A percentile compares a stretch with the other conserved stretches of the same genome.
Conservation (phyloP, 345 rosid genomes). For the Populus tremula region DNA sequence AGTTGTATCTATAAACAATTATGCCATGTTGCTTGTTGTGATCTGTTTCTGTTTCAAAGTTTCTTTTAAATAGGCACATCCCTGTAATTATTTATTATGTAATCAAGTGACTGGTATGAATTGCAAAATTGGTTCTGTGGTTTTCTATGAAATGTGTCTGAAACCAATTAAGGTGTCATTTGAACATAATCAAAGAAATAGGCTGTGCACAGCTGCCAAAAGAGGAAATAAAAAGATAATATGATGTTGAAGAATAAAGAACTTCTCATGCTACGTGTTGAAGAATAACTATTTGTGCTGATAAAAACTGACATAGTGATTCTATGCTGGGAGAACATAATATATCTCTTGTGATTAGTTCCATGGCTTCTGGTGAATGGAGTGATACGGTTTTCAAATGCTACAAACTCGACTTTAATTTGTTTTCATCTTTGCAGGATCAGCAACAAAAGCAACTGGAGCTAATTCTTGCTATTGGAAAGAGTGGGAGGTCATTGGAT, state of each 20-base stretch:
- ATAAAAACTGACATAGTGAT: neutral
- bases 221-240: neutral
- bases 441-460: conserved; percentile 91
- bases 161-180: neutral
- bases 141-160: neutral
- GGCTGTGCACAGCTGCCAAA: neutral
- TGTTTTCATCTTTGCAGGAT: conserved; percentile 49
- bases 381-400: neutral
- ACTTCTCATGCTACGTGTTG: neutral
- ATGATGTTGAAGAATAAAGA: neutral
- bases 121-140: neutral
- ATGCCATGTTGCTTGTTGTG: neutral
- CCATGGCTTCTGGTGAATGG: neutral
- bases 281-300: neutral
- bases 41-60: neutral
- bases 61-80: neutral
- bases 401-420: conserved; percentile 1
- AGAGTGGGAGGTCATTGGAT: conserved; percentile 57
- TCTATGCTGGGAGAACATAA: neutral
- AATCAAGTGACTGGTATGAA: neutral
- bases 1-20: neutral
- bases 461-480: conserved; percentile 71
- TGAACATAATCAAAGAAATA: neutral
- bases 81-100: neutral
- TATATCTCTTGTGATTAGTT: neutral